phyloP scores from a whole-genome alignment of 2,329 filamentous ascomycete genomes.

The Nemania sp. region DNA sequence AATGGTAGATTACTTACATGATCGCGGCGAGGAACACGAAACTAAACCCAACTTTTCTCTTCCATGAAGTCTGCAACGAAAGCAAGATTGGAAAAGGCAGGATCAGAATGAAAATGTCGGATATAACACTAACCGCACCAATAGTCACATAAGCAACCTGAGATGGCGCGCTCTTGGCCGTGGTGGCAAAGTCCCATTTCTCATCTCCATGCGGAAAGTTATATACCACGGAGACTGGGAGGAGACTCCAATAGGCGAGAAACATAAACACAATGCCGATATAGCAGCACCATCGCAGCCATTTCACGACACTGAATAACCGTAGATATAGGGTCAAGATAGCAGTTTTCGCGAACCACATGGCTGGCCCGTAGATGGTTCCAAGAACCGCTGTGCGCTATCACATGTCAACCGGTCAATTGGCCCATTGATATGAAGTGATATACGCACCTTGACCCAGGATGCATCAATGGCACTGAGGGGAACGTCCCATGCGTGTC shows the following conservation, averaged over 20 bases:
- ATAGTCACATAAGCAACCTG: background rate
- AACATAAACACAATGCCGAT: background rate
- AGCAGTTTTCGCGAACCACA: constrained; percentile 2
- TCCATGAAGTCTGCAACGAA: background rate
- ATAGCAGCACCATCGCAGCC: background rate
- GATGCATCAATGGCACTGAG: constrained; percentile 1
- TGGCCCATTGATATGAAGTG: background rate
- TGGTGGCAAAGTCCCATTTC: background rate
- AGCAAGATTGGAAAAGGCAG: background rate
- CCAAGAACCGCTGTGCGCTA: background rate
- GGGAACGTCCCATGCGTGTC: background rate
- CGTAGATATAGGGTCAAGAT: background rate
- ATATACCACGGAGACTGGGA: background rate
- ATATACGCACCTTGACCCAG: background rate
- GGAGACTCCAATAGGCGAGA: background rate
- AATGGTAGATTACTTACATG: background rate
- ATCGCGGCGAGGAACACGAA: background rate
- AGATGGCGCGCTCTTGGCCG: background rate
- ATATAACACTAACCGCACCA: background rate
- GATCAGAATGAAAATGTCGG: background rate
- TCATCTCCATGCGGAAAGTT: background rate
- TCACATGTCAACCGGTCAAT: background rate
- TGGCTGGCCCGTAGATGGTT: background rate
- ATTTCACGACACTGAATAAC: background rate
- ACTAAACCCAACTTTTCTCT: background rate